phyloP scores from a whole-genome alignment of 1,139 yeast species.

The Dujonia santamariae region DNA sequence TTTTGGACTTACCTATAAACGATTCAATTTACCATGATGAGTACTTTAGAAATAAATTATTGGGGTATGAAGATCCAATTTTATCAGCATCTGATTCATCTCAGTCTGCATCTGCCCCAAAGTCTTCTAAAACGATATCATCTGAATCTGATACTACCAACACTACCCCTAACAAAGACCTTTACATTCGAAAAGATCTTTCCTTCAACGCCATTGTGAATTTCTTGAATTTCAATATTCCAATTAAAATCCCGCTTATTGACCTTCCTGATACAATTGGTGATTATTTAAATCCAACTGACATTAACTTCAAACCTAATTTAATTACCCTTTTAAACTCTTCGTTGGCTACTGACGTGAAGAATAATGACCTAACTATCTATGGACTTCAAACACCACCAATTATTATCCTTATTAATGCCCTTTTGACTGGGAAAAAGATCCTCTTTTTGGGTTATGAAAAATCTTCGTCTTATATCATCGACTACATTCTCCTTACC shows the following conservation, averaged over 20 bases:
- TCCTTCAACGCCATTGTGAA: constrained; percentile 39
- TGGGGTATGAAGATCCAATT: constrained; percentile 24
- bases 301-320: constrained; percentile 41
- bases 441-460: constrained; percentile 55
- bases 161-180: constrained; percentile 22
- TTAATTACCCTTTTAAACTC: constrained; percentile 37
- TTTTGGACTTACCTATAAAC: constrained; percentile 44
- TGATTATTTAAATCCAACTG: constrained; percentile 47
- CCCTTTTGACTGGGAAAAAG: constrained; percentile 55
- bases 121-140: not conserved
- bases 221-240: constrained; percentile 41
- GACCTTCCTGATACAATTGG: constrained; percentile 42
- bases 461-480: constrained; percentile 52
- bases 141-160: constrained; percentile 10
- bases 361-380: constrained; percentile 42
- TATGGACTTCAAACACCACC: constrained; percentile 62
- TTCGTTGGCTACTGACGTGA: constrained; percentile 25
- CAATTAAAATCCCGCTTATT: constrained; percentile 42
- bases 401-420: constrained; percentile 52
- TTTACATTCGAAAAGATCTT: constrained; percentile 42
- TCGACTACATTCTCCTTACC: constrained; percentile 52
- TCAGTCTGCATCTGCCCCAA: constrained; percentile 4
- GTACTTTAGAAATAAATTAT: constrained; percentile 32
- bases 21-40: constrained; percentile 44
- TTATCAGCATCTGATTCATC: constrained; percentile 7